Evolutionary conservation across 768 basidiomycete species (phyloP).

Genomic region (Leccinum broughii): DNA sequence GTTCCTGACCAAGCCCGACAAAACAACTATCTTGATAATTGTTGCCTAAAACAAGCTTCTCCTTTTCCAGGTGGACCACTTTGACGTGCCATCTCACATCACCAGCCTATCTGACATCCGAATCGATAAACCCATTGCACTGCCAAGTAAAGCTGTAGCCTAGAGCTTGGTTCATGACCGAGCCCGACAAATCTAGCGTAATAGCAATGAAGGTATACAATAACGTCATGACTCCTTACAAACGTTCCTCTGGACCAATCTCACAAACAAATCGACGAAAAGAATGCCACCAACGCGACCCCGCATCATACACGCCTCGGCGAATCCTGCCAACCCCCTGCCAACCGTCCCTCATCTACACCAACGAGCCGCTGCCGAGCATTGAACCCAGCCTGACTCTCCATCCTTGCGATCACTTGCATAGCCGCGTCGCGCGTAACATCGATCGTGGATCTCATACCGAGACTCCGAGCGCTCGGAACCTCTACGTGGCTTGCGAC

Average conservation of each 20-base stretch:
- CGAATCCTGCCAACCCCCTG: slow-evolving; percentile 4
- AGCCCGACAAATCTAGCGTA: slow-evolving; percentile 12
- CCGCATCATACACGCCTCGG: slow-evolving; percentile 8
- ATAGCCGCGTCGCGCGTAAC: slow-evolving; percentile 19
- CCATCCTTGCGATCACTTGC: slow-evolving; percentile 26
- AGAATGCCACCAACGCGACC: not conserved
- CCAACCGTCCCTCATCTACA: slow-evolving; percentile 1
- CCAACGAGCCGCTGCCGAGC: slow-evolving; percentile 9
- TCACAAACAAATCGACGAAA: slow-evolving; percentile 24
- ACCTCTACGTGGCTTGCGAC: not conserved
- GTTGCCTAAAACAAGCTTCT: too few relatives aligned
- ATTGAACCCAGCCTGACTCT: slow-evolving; percentile 16
- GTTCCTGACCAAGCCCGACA: too few relatives aligned
- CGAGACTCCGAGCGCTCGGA: not conserved
- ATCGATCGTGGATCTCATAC: slow-evolving; percentile 2
- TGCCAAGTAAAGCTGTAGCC: not conserved
- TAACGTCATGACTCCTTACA: not conserved
- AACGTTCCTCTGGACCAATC: not conserved
- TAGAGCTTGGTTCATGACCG: not conserved
- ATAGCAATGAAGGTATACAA: not conserved
- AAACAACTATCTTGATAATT: too few relatives aligned
- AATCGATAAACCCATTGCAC: not conserved
- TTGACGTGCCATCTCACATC: not conserved
- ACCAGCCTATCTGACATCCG: too few relatives aligned
- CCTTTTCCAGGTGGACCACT: too few relatives aligned